Evolutionary conservation across 1,284 basidiomycete species (phyloP), one percentile per base, ranked within the genome.

Genomic region (Trametes polyzona): DNA sequence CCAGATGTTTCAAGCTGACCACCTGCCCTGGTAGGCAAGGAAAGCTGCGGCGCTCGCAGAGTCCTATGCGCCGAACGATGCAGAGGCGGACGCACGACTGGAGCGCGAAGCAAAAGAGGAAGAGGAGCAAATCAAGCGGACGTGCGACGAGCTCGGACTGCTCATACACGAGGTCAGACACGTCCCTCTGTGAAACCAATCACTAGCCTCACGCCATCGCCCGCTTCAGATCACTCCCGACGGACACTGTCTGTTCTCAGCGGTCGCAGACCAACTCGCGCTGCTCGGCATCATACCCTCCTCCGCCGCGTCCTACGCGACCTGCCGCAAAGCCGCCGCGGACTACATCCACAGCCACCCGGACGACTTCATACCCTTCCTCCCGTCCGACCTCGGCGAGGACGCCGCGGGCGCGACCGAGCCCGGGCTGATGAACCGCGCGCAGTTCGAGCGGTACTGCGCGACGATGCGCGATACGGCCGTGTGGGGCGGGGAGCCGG

Each of bases 401-500:
- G 92, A 93, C 70, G 83, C 83, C n/a, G 76, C 76, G 3, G 89
- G 84, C n/a, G 81, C 87, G 6, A 64, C 63, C 7, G 80, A 80
- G 11, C 81, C 87, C 37, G 93, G 90, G 8, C 68, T 94, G 33
- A 95, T 97, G 87, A 83, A 78, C 9, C 78, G 76, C 7, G 74
- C 75, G 37, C 83, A 91, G 68, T 97, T 92, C 67, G 73, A 83
- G 47, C 76, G 79, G 59, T 98, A 99, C 72, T 98, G 95, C 71
- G 75, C 78, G 58, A 81, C 83, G 10, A 87, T 99, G 19, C 86
- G 88, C 47, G 82, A 89, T 67, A 96, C 95, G 9, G 92, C 87
- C 9, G 83, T 88, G 30, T 99, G 97, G 97, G 97, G 97, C 43
- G 97, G 97, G 35, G 95, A 99, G 74, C 96, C 95, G 2, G 97